Conservation (phyloP, 2,329 filamentous ascomycete species). For the Cadophora luteo-olivacea region DNA sequence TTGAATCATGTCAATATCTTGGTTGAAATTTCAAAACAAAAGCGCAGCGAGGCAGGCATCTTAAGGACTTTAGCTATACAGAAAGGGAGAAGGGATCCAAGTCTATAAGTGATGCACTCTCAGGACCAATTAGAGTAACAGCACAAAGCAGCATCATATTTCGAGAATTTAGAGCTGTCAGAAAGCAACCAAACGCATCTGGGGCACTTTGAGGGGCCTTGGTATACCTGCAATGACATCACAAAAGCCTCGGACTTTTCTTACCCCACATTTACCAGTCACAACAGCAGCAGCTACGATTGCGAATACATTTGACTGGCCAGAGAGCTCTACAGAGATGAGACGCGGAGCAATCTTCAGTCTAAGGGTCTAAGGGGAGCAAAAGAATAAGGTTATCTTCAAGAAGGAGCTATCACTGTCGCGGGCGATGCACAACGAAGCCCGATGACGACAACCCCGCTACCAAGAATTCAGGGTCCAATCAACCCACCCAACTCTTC, state of each 20-base stretch:
- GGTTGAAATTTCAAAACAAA: not conserved
- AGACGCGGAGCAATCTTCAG: not conserved
- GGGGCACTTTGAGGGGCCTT: not conserved
- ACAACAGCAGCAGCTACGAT: not conserved
- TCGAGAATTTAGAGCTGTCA: not conserved
- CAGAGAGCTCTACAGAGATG: not conserved
- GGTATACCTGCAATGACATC: not conserved
- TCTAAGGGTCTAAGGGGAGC: not conserved
- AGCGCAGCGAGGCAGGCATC: not conserved
- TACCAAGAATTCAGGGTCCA: not conserved
- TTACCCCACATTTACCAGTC: not conserved
- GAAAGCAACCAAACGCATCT: not conserved
- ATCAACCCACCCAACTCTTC: not conserved
- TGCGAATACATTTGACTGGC: not conserved
- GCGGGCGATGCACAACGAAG: not conserved
- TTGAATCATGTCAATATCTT: not conserved
- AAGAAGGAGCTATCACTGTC: not conserved
- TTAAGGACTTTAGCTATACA: not conserved
- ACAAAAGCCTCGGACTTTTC: not conserved
- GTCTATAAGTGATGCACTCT: not conserved
- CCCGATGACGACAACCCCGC: slow-evolving; percentile 12
- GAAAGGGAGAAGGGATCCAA: not conserved
- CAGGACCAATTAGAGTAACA: not conserved
- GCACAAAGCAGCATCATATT: not conserved
- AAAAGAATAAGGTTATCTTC: slow-evolving; percentile 2